These are phyloP conservation scores for Corymbia citriodora DNA, from an alignment of 441 rosid species.

Conservation along the genomic window DNA sequence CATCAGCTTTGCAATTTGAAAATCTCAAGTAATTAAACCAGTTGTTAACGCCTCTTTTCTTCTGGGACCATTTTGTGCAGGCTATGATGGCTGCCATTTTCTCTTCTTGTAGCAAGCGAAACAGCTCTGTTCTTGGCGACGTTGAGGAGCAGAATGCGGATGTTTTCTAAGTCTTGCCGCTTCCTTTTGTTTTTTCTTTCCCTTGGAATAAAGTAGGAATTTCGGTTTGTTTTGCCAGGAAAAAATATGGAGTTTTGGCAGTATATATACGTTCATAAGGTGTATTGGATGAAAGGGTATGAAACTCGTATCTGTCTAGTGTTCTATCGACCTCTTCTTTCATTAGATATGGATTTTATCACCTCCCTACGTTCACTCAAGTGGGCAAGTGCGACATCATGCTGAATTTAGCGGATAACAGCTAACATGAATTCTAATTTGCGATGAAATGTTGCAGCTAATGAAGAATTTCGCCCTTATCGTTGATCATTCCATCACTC, in stretches of 20 bases:
- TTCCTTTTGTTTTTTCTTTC: background rate
- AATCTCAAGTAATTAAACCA: background rate
- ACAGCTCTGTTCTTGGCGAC: background rate
- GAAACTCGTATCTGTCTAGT: background rate
- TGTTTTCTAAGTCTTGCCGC: background rate
- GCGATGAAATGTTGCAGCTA: background rate
- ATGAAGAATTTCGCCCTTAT: background rate
- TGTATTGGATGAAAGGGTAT: background rate
- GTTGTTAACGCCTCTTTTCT: background rate
- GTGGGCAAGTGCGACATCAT: background rate
- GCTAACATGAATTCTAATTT: background rate
- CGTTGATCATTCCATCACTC: background rate
- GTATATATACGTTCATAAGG: background rate
- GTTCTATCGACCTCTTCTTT: background rate
- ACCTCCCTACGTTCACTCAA: background rate
- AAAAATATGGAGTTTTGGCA: background rate
- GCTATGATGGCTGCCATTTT: conserved; percentile 76
- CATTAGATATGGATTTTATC: background rate
- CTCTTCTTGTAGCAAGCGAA: conserved; percentile 14
- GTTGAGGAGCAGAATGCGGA: background rate
- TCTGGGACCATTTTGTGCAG: conserved; percentile 22
- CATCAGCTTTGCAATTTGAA: background rate
- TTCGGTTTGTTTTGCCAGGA: background rate
- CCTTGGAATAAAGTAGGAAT: background rate
- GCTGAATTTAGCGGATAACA: background rate